Conservation (phyloP, 495 filamentous ascomycete genomes). For the Alectoria sarmentosa region DNA sequence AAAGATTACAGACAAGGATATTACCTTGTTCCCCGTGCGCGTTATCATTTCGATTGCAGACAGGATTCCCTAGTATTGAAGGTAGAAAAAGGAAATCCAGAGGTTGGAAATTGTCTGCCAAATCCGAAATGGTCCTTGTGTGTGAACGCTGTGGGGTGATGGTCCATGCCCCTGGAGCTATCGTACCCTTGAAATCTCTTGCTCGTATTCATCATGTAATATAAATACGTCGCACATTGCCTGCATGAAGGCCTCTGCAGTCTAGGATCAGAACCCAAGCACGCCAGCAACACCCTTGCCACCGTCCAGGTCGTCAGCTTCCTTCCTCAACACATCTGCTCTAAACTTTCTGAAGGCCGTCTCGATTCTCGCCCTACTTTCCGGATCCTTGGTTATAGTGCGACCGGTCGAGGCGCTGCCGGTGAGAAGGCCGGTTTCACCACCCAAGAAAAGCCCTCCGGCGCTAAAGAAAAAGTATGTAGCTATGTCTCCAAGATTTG, state of each 20-base stretch:
- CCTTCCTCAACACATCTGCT: constrained; percentile 51
- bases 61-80: no score
- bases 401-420: constrained; percentile 47
- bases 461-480: constrained; percentile 56
- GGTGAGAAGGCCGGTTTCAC: constrained; percentile 52
- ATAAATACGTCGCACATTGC: background rate
- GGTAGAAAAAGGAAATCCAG: background rate
- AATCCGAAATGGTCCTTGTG: no score
- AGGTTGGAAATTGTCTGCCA: no score
- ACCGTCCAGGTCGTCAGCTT: constrained; percentile 49
- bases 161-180: background rate
- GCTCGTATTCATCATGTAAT: background rate
- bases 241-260: background rate
- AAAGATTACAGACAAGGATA: no score
- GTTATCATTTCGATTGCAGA: background rate
- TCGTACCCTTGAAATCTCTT: background rate
- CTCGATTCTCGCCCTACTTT: constrained; percentile 50
- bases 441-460: constrained; percentile 57
- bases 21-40: background rate
- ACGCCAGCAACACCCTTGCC: constrained; percentile 19
- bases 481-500: constrained; percentile 50
- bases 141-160: no score
- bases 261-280: background rate
- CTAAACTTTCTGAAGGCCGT: constrained; percentile 56
- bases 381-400: constrained; percentile 47